phyloP scores from a whole-genome alignment of 208 protist genomes.

The Acanthamoeba healyi region DNA sequence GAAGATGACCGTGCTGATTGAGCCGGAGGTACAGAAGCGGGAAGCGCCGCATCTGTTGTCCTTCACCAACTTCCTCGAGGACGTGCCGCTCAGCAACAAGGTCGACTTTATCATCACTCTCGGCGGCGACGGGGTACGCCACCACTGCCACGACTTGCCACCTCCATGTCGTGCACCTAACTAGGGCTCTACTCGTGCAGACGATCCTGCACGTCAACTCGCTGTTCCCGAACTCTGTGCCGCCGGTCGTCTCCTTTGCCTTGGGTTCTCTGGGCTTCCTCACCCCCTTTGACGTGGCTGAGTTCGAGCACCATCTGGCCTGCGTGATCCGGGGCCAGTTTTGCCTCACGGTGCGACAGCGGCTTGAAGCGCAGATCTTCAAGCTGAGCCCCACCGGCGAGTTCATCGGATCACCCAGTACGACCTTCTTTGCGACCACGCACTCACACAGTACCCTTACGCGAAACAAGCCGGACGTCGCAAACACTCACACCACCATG shows the following conservation, averaged over 20 bases:
- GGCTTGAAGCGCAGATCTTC: constrained; percentile 50
- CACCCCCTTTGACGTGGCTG: constrained; percentile 80
- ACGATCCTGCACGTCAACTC: constrained; percentile 73
- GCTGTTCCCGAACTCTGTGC: constrained; percentile 79
- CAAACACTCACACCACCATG: not conserved
- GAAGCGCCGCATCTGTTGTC: constrained; percentile 67
- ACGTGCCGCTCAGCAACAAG: constrained; percentile 44
- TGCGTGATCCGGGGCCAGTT: constrained; percentile 38
- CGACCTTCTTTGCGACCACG: not conserved
- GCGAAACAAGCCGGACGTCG: not conserved
- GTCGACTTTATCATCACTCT: constrained; percentile 88
- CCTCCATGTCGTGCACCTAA: constrained; percentile 68
- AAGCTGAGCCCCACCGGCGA: constrained; percentile 5
- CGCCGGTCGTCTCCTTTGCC: constrained; percentile 88
- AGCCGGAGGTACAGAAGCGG: constrained; percentile 30
- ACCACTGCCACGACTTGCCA: constrained; percentile 6
- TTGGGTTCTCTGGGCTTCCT: constrained; percentile 90
- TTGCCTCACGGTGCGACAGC: constrained; percentile 35
- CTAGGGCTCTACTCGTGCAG: not conserved
- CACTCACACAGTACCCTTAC: not conserved
- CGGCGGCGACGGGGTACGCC: constrained; percentile 86
- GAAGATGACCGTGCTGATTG: constrained; percentile 66
- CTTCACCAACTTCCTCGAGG: constrained; percentile 47
- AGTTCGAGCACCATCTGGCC: not conserved
- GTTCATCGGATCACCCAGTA: constrained; percentile 6